Evolutionary conservation across 1,139 yeast species (phyloP), one percentile per base, ranked within the genome.

Genomic region (Kodamaea suecica): DNA sequence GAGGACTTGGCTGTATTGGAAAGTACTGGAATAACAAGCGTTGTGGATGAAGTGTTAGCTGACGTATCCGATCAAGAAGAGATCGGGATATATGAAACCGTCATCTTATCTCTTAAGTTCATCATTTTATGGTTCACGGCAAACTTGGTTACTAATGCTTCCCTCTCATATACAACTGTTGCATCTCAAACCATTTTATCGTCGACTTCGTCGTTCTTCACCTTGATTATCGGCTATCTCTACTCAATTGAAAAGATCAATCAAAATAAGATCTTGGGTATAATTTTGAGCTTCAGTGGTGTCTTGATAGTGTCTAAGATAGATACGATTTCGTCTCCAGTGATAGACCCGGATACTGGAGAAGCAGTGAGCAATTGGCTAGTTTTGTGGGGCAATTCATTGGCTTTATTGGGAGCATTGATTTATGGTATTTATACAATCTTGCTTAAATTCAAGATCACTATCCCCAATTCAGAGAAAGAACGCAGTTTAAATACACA

Each of bases 391-490:
- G 98, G 98, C 2, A 92, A 92, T 53, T 23, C 78, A 5, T 63
- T 90, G 41, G 97, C 97, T 0, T 66, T 92, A 11, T 57, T 76
- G 0, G 95, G 96, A 3, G 97, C 98, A 0, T 56, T 85, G 17
- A 72, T 90, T 27, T 92, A 92, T 53, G 97, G 97, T 19, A 63
- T 87, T n/a, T 92, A 92, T 61, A 86, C 97, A 15, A 87, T 95
- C 5, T 59, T 92, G 36, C 66, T 92, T 36, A 92, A 92, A 55
- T 68, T 75, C 48, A 76, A 74, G 47, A 86, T 88, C 11, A 52
- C 63, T 26, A 54, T 61, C 17, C 59, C 57, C 23, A 52, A 57
- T 41, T 56, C 71, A 8, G 73, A 75, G 31, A 78, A 77, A 43
- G 97, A 90, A 53, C 68, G 83, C 15, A 66, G 83, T 33, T 70